These are phyloP conservation scores for Vigna angularis DNA, from an alignment of 306 rosid species.

Conservation along the genomic window DNA sequence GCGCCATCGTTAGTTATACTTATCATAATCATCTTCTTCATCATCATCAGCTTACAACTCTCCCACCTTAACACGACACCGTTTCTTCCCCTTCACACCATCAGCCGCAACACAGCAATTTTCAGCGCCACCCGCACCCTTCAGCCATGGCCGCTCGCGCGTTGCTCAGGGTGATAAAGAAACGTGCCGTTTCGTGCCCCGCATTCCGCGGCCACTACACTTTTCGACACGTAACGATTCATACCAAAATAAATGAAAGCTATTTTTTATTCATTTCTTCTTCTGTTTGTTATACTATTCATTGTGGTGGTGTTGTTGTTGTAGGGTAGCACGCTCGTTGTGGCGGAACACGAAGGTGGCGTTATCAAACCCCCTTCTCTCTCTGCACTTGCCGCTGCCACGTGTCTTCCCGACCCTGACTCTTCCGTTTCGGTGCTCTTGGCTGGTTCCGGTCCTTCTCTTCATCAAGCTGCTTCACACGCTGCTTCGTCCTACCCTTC, in stretches of 20 bases:
- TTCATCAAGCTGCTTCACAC: conserved; percentile 74
- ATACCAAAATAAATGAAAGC: not conserved
- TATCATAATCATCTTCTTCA: not conserved
- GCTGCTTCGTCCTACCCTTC: conserved; percentile 83
- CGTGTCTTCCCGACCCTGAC: conserved; percentile 54
- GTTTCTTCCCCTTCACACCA: not conserved
- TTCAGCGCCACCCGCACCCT: not conserved
- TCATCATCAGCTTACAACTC: not conserved
- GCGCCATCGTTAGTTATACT: not conserved
- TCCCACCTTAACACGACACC: conserved; percentile 1
- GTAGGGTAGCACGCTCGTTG: conserved; percentile 84
- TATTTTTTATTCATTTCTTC: conserved; percentile 21
- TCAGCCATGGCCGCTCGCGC: conserved; percentile 60
- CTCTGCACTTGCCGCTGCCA: conserved; percentile 80
- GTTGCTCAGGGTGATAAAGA: conserved; percentile 58
- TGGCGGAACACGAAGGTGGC: conserved; percentile 87
- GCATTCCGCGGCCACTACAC: conserved; percentile 45
- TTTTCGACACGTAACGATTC: conserved; percentile 61
- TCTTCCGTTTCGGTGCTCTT: conserved; percentile 73
- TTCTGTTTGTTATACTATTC: not conserved
- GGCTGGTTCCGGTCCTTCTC: conserved; percentile 87
- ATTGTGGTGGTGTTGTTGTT: conserved; percentile 15
- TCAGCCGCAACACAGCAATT: not conserved
- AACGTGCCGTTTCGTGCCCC: conserved; percentile 51
- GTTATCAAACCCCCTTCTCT: conserved; percentile 67